Evolutionary conservation across 2,329 filamentous ascomycete genomes (phyloP).

Genomic region (Lachnellula arida): DNA sequence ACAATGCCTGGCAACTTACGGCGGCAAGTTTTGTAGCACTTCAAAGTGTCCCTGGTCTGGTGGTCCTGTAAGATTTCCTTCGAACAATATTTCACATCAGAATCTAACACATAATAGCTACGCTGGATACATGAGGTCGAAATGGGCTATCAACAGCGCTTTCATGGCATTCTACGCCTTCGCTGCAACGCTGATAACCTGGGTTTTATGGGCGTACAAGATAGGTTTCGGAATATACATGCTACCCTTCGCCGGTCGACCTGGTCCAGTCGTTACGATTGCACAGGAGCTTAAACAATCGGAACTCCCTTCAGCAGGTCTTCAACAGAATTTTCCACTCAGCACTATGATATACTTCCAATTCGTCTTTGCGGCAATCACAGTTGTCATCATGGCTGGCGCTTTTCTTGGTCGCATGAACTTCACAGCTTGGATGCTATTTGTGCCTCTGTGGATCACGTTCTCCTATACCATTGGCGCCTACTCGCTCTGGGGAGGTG

Average conservation of each 20-base stretch:
- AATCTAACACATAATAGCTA: slow-evolving; percentile 29
- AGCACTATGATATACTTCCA: slow-evolving; percentile 50
- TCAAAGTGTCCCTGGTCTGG: slow-evolving; percentile 45
- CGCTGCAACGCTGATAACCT: slow-evolving; percentile 42
- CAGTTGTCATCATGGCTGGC: slow-evolving; percentile 43
- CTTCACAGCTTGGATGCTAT: slow-evolving; percentile 48
- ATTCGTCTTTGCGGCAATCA: slow-evolving; percentile 49
- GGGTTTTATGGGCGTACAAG: slow-evolving; percentile 47
- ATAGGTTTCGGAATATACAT: slow-evolving; percentile 45
- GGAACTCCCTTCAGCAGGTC: slow-evolving; percentile 37
- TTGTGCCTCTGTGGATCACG: slow-evolving; percentile 47
- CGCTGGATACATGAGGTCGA: slow-evolving; percentile 44
- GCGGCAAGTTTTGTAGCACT: slow-evolving; percentile 45
- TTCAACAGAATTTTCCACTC: slow-evolving; percentile 40
- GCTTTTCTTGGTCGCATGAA: slow-evolving; percentile 45
- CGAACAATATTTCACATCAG: background rate
- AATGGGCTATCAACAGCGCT: slow-evolving; percentile 46
- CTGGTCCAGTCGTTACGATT: slow-evolving; percentile 43
- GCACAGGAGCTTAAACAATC: slow-evolving; percentile 40
- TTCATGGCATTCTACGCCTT: slow-evolving; percentile 50
- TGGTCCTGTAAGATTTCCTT: slow-evolving; percentile 33
- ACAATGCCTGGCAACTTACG: slow-evolving; percentile 50
- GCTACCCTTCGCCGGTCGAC: slow-evolving; percentile 45
- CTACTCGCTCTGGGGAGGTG: slow-evolving; percentile 43
- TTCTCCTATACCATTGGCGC: slow-evolving; percentile 41